These are phyloP conservation scores for Plasmodium inui DNA, from an alignment of 169 alveolate species.

Conservation along the genomic window DNA sequence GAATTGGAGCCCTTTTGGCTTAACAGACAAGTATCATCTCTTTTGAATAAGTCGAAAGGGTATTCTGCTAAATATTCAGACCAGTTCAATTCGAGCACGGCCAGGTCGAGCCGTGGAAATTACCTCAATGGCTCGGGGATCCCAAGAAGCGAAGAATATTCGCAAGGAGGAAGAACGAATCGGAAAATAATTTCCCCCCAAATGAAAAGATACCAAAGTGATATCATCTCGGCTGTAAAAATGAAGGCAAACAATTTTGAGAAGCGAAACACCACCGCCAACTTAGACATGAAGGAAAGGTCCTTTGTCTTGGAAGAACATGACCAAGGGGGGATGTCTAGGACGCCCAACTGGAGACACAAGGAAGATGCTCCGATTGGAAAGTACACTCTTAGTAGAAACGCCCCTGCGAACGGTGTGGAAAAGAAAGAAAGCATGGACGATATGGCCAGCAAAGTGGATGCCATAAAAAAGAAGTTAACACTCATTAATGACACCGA, in stretches of 20 bases:
- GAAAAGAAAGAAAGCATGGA: conserved; percentile 13
- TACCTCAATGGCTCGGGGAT: not conserved
- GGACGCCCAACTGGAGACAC: not conserved
- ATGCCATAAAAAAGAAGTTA: conserved; percentile 25
- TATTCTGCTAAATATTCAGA: conserved; percentile 4
- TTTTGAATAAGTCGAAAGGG: not conserved
- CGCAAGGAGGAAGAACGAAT: not conserved
- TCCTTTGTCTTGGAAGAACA: not conserved
- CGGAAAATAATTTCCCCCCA: not conserved
- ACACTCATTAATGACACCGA: conserved; percentile 23
- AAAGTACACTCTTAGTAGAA: not conserved
- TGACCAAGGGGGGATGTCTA: not conserved
- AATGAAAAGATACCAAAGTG: conserved; percentile 24
- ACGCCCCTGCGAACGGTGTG: not conserved
- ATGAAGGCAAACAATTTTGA: not conserved
- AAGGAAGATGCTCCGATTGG: not conserved
- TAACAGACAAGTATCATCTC: conserved; percentile 54
- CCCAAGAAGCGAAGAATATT: not conserved
- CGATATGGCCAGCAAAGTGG: conserved; percentile 1
- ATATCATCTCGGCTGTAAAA: not conserved
- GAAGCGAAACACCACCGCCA: conserved; percentile 3
- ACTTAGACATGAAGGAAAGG: not conserved
- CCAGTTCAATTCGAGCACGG: not conserved
- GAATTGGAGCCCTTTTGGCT: conserved; percentile 49
- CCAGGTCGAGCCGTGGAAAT: not conserved